Evolutionary conservation across 805 yeast species (phyloP).

Genomic region (Saturnispora silvae): DNA sequence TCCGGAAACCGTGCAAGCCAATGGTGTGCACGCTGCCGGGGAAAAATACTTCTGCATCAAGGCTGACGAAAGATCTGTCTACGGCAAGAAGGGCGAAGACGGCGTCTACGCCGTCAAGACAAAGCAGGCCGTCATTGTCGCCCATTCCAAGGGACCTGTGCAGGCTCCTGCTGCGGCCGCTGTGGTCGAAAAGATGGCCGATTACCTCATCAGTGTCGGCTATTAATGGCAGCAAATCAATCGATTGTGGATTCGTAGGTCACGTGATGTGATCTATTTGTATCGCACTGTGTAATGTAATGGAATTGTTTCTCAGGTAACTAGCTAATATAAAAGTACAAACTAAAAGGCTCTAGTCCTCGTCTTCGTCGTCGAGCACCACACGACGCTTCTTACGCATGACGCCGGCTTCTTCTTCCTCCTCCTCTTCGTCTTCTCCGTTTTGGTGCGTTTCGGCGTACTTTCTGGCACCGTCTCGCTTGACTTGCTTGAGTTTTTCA

Average conservation of each 20-base stretch:
- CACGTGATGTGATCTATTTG: background rate
- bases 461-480: slow-evolving; percentile 44
- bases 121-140: slow-evolving; percentile 81
- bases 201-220: slow-evolving; percentile 80
- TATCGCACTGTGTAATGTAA: no score
- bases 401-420: slow-evolving; percentile 42
- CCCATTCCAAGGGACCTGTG: slow-evolving; percentile 88
- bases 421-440: slow-evolving; percentile 36
- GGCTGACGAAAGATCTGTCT: slow-evolving; percentile 88
- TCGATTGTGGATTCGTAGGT: background rate
- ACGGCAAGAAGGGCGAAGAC: slow-evolving; percentile 82
- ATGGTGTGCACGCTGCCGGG: slow-evolving; percentile 77
- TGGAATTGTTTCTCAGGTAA: no score
- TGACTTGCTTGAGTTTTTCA: slow-evolving; percentile 44
- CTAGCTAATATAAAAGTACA: no score
- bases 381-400: slow-evolving; percentile 36
- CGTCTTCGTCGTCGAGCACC: slow-evolving; percentile 34
- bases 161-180: slow-evolving; percentile 93
- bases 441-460: slow-evolving; percentile 37
- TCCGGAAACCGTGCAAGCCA: slow-evolving; percentile 68
- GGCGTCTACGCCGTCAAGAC: slow-evolving; percentile 91
- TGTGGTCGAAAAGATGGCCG: slow-evolving; percentile 92
- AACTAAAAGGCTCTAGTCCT: no score
- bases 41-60: slow-evolving; percentile 79
- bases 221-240: slow-evolving; percentile 34